Evolutionary conservation across 345 rosid species (phyloP), one percentile per base, ranked within the genome.

Genomic region (Arabidopsis arenosa): DNA sequence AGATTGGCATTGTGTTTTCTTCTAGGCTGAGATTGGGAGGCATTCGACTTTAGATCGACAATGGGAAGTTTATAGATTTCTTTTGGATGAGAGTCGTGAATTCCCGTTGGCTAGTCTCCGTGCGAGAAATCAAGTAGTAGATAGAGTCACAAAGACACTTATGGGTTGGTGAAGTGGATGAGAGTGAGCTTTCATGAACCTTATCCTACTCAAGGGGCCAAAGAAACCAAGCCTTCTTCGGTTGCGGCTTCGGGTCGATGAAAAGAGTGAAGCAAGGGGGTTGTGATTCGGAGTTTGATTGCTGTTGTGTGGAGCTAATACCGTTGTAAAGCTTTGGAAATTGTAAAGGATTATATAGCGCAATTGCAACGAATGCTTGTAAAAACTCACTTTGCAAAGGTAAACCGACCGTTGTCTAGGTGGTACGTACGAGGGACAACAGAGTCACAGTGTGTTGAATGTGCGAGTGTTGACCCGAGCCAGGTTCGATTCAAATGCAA

Each of bases 1-100:
- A 48, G 6, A 0, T 1, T 61, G 28, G 30, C 21, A 23, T 17
- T 47, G 44, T 49, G 28, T 41, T 41, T 17, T 47, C 32, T 33
- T 73, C 53, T 63, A 87, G 93, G 92, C 92, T 74, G 93, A 90
- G 73, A 88, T 89, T 48, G 90, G 89, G 77, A 84, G 93, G 66
- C 88, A 85, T 68, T 81, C 88, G 0, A 66, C 87, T 9, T 64
- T 63, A 15, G 86, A 80, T 56, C 71, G 89, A 6, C 87, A 90
- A 61, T 90, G 93, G 96, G 93, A 89, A 85, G 90, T 88, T 39
- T 88, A 89, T 78, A 86, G 96, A 53, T 87, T 90, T 79, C 93
- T 88, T 55, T 67, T 90, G 78, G 86, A 83, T 37, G 93, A 90
- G 73, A 85, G 75, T 70, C 68, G 59, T 13, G 90, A 87, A 39